Evolutionary conservation across 768 basidiomycete species (phyloP).

Genomic region (Mycena venus): DNA sequence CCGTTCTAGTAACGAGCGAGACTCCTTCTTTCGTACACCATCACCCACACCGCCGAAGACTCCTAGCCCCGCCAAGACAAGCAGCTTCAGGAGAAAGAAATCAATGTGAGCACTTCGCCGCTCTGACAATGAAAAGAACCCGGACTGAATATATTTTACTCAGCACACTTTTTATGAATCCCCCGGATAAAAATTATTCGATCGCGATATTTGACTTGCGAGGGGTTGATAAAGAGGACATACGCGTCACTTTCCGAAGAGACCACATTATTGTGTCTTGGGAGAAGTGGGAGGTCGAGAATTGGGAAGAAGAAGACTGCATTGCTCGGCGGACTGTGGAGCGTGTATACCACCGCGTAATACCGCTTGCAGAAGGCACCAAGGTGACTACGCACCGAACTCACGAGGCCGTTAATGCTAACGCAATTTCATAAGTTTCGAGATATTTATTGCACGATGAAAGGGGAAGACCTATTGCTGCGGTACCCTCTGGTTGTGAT

Average conservation of each 20-base stretch:
- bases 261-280: constrained; percentile 60
- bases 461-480: constrained; percentile 56
- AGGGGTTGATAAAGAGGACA: constrained; percentile 63
- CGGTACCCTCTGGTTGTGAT: constrained; percentile 53
- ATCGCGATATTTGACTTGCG: constrained; percentile 65
- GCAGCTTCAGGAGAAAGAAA: constrained; percentile 52
- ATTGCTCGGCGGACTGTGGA: constrained; percentile 62
- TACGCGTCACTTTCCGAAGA: constrained; percentile 64
- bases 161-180: no score
- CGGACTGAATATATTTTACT: no score
- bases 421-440: constrained; percentile 56
- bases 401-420: background rate
- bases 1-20: constrained; percentile 21
- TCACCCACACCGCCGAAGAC: constrained; percentile 35
- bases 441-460: constrained; percentile 61
- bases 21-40: constrained; percentile 23
- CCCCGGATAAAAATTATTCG: constrained; percentile 61
- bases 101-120: constrained; percentile 52
- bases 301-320: constrained; percentile 56
- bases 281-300: constrained; percentile 57
- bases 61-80: constrained; percentile 41
- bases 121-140: background rate
- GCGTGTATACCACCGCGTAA: constrained; percentile 61
- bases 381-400: constrained; percentile 47
- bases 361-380: constrained; percentile 65